Evolutionary conservation across 352 stramenopile species (phyloP).

Genomic region (Hyaloperonospora brassicae): DNA sequence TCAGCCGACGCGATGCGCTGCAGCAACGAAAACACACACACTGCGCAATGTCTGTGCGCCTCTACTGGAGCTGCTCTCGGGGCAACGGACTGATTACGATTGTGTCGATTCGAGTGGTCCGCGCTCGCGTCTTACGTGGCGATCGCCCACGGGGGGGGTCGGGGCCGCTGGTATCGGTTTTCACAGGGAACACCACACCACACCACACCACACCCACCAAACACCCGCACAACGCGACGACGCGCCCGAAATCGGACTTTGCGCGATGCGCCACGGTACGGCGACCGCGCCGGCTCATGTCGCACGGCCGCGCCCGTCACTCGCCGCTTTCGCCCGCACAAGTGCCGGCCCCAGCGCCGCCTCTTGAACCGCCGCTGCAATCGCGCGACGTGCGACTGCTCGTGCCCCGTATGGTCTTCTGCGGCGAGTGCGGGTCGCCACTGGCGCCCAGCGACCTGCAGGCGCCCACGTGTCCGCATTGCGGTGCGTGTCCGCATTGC

Average conservation of each 20-base stretch:
- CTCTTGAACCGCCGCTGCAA: too few relatives aligned
- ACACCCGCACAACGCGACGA: too few relatives aligned
- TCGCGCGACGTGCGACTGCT: neutral
- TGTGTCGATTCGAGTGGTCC: neutral
- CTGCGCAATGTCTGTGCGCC: too few relatives aligned
- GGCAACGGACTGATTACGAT: neutral
- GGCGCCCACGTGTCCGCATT: constrained; percentile 68
- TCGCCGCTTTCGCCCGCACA: too few relatives aligned
- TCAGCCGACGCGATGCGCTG: neutral
- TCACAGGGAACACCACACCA: neutral
- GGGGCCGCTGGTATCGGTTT: constrained; percentile 1
- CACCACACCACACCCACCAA: neutral
- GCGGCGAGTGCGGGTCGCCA: constrained; percentile 62
- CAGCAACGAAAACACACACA: neutral
- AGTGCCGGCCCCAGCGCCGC: too few relatives aligned
- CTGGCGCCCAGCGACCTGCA: constrained; percentile 46
- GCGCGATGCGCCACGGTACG: neutral
- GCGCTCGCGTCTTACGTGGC: constrained; percentile 18
- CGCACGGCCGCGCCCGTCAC: neutral
- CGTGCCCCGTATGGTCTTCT: constrained; percentile 59
- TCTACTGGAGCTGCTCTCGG: neutral
- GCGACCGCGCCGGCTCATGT: neutral
- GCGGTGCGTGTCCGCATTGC: constrained; percentile 31
- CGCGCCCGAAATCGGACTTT: constrained; percentile 6
- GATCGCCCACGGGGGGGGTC: constrained; percentile 2